Base-by-base conservation (phyloP, 1,139 yeast species). In the Zygosaccharomyces pseudobailii region DNA sequence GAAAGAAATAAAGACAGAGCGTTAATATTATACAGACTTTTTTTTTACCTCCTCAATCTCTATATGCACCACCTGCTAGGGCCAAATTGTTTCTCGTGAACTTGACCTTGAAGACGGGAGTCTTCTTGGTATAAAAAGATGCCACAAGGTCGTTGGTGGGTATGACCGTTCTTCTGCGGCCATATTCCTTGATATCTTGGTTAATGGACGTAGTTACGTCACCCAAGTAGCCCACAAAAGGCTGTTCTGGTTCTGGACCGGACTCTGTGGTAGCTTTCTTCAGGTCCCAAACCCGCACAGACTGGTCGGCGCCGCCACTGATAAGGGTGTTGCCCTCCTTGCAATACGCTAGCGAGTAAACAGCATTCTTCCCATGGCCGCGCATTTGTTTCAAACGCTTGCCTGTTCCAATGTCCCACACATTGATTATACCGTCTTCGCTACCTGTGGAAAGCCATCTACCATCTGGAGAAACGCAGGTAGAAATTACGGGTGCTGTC, bases 391-490 rank as follows among this genome's bases (percentile, higher is more conserved):
- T 90, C 54, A 92, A 72, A 47, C 90, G 73, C 55, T 95, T 76
- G 13, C 97, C 98, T 3, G 92, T 79, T 2, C 97, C 96, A 45
- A 87, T 82, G 70, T 94, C 98, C 96, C 97, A 94, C 38, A 94
- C 76, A 62, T 86, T 86, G 39, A 94, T 86, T 20, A 85, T 78
- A 45, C 89, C 84, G 65, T 90, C 98, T 64, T 90, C 97, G 42
- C 96, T 96, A 8, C 95, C 97, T 52, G 92, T 81, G 3, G 97
- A 97, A 49, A 92, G 72, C 95, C 96, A 87, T 60, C 97, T 76
- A 2, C 99, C 99, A 68, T 92, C 97, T 0, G 97, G 97, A 0
- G 96, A 85, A 7, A 88, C 95, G 0, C 95, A 89, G 59, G 88
- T 74, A 37, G 89, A 78, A 56, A 87, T 86, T 32, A 94, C 79